These are phyloP conservation scores for Huntiella moniliformis DNA, from an alignment of 2,329 filamentous ascomycete genomes.

Conservation along the genomic window DNA sequence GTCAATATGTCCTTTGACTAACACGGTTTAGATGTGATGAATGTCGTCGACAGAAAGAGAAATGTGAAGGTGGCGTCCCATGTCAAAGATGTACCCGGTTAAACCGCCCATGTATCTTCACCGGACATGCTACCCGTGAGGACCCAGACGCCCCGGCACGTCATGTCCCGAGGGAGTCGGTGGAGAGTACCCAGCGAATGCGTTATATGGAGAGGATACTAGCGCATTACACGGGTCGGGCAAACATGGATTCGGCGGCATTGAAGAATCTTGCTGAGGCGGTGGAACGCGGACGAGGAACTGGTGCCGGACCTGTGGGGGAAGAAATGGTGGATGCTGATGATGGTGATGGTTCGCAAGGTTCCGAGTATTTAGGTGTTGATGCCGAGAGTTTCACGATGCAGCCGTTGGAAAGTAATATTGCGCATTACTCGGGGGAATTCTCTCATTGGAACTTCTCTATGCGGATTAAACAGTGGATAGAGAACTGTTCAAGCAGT, in stretches of 20 bases:
- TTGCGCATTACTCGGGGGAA: constrained; percentile 30
- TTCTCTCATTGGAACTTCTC: constrained; percentile 36
- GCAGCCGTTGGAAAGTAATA: constrained; percentile 23
- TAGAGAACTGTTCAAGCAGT: constrained; percentile 20
- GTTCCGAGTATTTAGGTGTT: constrained; percentile 14
- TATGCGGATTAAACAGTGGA: constrained; percentile 30
- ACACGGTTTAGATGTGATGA: constrained; percentile 27
- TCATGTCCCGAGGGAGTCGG: constrained; percentile 9
- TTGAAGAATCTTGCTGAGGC: constrained; percentile 25
- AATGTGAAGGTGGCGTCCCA: constrained; percentile 35
- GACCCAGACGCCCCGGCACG: constrained; percentile 1
- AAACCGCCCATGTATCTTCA: constrained; percentile 31
- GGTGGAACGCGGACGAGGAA: constrained; percentile 17
- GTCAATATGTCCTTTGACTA: no score
- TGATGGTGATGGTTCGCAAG: constrained; percentile 9
- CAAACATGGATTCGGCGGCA: constrained; percentile 23
- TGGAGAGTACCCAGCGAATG: constrained; percentile 13
- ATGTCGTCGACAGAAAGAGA: constrained; percentile 36
- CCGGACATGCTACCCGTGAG: constrained; percentile 15
- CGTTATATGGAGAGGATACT: constrained; percentile 27
- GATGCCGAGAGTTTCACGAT: constrained; percentile 24
- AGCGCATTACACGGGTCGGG: constrained; percentile 27
- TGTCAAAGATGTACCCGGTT: constrained; percentile 33
- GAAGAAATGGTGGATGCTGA: background rate
- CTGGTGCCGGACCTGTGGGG: background rate